phyloP scores from a whole-genome alignment of 805 yeast genomes.

The Ogataea methanolica region DNA sequence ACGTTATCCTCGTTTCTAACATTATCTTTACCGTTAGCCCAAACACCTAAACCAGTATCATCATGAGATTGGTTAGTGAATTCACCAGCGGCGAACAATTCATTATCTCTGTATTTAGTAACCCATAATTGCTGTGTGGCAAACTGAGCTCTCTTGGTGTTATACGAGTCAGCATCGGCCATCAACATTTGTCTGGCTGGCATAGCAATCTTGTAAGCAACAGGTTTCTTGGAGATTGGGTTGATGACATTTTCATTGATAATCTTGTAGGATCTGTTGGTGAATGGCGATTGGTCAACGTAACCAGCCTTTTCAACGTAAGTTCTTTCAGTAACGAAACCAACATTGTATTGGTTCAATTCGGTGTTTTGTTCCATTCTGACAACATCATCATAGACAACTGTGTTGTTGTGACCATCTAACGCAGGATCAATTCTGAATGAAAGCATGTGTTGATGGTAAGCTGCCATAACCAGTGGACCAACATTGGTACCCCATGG shows the following conservation, averaged over 20 bases:
- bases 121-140: conserved; percentile 83
- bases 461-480: conserved; percentile 77
- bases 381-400: conserved; percentile 63
- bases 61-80: conserved; percentile 74
- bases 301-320: conserved; percentile 66
- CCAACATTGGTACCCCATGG: conserved; percentile 77
- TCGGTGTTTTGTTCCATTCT: conserved; percentile 52
- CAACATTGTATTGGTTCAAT: conserved; percentile 64
- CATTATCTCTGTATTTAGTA: conserved; percentile 68
- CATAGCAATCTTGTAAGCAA: conserved; percentile 70
- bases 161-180: conserved; percentile 59
- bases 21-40: conserved; percentile 64
- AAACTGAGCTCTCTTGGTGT: conserved; percentile 67
- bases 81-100: conserved; percentile 78
- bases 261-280: conserved; percentile 70
- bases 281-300: conserved; percentile 71
- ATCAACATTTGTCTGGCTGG: conserved; percentile 75
- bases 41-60: conserved; percentile 69
- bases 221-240: conserved; percentile 65
- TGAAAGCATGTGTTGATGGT: conserved; percentile 77
- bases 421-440: conserved; percentile 80
- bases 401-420: conserved; percentile 77
- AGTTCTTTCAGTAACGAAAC: conserved; percentile 60
- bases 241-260: conserved; percentile 70
- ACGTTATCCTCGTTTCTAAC: conserved; percentile 75